phyloP scores from a whole-genome alignment of 1,284 basidiomycete genomes.

The Fomitopsis betulina region DNA sequence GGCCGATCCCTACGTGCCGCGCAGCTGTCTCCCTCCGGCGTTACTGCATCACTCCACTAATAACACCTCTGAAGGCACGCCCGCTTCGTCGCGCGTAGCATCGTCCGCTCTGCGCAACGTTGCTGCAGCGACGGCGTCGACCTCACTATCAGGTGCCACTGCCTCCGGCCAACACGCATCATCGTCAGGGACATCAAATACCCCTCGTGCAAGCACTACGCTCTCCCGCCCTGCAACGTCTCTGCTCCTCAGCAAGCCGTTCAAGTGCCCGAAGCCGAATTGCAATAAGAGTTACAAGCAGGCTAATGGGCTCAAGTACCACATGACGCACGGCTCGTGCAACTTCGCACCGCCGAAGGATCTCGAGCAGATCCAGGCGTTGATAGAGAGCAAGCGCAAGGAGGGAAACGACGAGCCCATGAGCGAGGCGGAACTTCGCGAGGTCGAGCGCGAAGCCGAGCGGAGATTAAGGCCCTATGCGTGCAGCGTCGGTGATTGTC shows the following conservation, averaged over 20 bases:
- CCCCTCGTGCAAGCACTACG: constrained; percentile 40
- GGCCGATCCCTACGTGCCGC: constrained; percentile 25
- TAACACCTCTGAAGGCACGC: constrained; percentile 37
- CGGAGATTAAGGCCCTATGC: constrained; percentile 79
- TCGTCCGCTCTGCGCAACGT: constrained; percentile 30
- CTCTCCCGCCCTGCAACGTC: constrained; percentile 48
- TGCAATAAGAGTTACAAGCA: constrained; percentile 99
- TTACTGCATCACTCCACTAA: constrained; percentile 41
- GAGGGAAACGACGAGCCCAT: constrained; percentile 35
- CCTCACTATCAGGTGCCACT: constrained; percentile 14
- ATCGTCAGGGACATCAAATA: constrained; percentile 13
- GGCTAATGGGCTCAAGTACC: constrained; percentile 95
- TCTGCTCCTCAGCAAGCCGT: constrained; percentile 76
- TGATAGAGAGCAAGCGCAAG: constrained; percentile 57
- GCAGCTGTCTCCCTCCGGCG: constrained; percentile 59
- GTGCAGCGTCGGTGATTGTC: constrained; percentile 88
- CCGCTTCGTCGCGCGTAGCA: constrained; percentile 37
- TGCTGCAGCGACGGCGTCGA: constrained; percentile 17
- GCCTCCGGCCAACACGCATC: constrained; percentile 26
- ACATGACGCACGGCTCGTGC: constrained; percentile 92
- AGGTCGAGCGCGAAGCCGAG: constrained; percentile 81
- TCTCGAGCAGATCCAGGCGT: constrained; percentile 63
- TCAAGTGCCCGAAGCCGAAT: constrained; percentile 94
- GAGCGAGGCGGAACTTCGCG: constrained; percentile 63
- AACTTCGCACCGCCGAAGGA: constrained; percentile 86